Base-by-base conservation (phyloP, 1,139 yeast genomes). In the Yamadazyma dendronema region DNA sequence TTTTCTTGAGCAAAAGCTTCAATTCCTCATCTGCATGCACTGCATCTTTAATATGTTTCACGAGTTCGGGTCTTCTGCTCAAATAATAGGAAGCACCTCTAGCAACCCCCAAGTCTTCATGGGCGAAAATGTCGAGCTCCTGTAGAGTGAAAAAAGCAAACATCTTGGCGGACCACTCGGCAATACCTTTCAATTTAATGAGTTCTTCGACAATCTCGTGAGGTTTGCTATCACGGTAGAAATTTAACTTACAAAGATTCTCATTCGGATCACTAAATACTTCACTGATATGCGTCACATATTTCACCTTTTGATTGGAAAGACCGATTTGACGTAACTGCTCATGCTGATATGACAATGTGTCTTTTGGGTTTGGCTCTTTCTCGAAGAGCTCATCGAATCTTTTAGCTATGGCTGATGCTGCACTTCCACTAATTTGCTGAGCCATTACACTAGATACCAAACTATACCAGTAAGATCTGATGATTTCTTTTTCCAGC, bases 81-180 rank as follows among this genome's bases (percentile, higher is more conserved):
- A 86, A 58, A 55, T 86, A 89, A 27, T 71, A 60, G 0, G 88
- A 74, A 43, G 82, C 76, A 0, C 97, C 97, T 47, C 95, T 66
- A 28, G 92, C 90, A 2, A 89, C 76, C 1, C 96, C 97, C 38
- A 89, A 64, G 60, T 90, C 97, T 25, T 82, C 89, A 11, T 77
- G 67, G 2, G 94, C 84, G 57, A 87, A 86, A 0, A 86, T 77
- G 54, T 89, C 82, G 54, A 76, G 55, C 41, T 85, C 72, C 23
- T 72, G 72, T 33, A 89, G 61, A 0, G 85, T 84, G 53, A 88
- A 87, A 15, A 83, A 56, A 13, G 84, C 62, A 61, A 88, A 89
- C 96, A 89, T 89, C 40, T 84, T 85, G 0, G 95, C 94, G 8
- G 90, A 80, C 97, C 97, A 89, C 1, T 79, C 76, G 0, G 97